A percentile compares a stretch with the other conserved stretches of the same genome.
These are phyloP conservation scores for Basidiobolus meristosporus DNA, from an alignment of 371 early-diverging fungal species.

Conservation along the genomic window DNA sequence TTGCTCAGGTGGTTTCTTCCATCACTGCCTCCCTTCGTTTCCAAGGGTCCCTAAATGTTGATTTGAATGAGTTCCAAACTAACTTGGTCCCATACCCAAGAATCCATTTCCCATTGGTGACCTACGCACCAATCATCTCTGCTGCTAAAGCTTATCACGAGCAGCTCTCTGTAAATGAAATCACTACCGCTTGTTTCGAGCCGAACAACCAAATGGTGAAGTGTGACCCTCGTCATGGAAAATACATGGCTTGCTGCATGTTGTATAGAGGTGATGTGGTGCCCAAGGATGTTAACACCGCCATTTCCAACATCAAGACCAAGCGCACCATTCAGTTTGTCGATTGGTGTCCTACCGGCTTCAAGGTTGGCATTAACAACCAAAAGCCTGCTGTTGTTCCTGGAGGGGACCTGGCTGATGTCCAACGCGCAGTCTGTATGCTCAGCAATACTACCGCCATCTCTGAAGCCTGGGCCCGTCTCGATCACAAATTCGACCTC, in stretches of 20 bases:
- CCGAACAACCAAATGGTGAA: conserved; percentile 92
- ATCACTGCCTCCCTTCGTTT: conserved; percentile 99
- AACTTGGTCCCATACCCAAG: conserved; percentile 96
- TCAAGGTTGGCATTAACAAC: conserved; percentile 94
- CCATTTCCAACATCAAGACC: conserved; percentile 75
- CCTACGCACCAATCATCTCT: conserved; percentile 86
- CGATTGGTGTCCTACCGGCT: conserved; percentile 97
- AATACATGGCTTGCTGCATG: conserved; percentile 91
- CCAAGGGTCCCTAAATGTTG: conserved; percentile 91
- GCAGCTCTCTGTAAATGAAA: conserved; percentile 72
- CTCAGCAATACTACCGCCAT: conserved; percentile 93
- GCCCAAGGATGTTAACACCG: conserved; percentile 69
- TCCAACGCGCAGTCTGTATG: conserved; percentile 88
- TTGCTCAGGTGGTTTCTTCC: conserved; percentile 99
- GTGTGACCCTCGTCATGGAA: conserved; percentile 84
- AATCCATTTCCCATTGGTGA: conserved; percentile 91
- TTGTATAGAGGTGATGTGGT: conserved; percentile 89
- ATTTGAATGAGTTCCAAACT: conserved; percentile 93
- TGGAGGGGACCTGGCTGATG: conserved; percentile 78
- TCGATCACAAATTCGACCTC: conserved; percentile 88
- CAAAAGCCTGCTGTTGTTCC: conserved; percentile 78
- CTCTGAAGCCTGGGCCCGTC: conserved; percentile 88
- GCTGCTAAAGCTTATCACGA: conserved; percentile 85
- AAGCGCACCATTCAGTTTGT: conserved; percentile 89
- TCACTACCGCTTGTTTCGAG: conserved; percentile 85